phyloP scores from a whole-genome alignment of 768 basidiomycete genomes.

The Exsudoporus frostii region DNA sequence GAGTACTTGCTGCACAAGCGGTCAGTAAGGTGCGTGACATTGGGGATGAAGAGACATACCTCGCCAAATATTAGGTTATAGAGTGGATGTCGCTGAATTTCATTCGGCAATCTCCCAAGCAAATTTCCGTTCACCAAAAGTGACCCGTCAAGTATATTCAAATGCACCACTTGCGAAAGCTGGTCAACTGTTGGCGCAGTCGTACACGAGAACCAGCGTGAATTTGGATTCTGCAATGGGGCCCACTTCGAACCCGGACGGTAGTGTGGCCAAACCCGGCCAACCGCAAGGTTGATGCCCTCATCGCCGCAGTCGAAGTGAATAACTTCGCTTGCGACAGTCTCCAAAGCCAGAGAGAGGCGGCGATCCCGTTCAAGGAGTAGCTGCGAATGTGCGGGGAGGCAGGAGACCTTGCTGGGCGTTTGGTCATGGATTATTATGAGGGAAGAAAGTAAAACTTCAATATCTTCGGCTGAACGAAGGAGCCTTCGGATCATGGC shows the following conservation, averaged over 20 bases:
- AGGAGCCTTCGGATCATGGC: conserved; percentile 11
- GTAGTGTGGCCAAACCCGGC: too few relatives aligned
- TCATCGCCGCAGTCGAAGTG: background rate
- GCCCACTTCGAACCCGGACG: too few relatives aligned
- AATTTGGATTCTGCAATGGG: too few relatives aligned
- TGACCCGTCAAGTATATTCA: too few relatives aligned
- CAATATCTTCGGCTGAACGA: conserved; percentile 21
- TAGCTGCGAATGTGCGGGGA: conserved; percentile 6
- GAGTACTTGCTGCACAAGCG: conserved; percentile 12
- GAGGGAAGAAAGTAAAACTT: conserved; percentile 18
- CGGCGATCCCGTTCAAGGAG: conserved; percentile 32
- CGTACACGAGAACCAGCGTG: too few relatives aligned
- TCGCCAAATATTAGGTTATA: conserved; percentile 21
- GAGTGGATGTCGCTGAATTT: conserved; percentile 12
- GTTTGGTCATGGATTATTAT: conserved; percentile 29
- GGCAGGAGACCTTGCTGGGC: conserved; percentile 6
- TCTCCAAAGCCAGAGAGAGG: conserved; percentile 26
- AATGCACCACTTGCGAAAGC: too few relatives aligned
- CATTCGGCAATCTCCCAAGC: conserved; percentile 19
- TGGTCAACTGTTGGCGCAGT: too few relatives aligned
- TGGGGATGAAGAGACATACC: conserved; percentile 4
- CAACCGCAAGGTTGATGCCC: conserved; percentile 15
- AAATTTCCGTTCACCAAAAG: background rate
- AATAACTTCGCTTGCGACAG: background rate
- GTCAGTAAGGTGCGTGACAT: background rate